phyloP scores from a whole-genome alignment of 2,329 filamentous ascomycete genomes.

The Fusarium vanettenii region DNA sequence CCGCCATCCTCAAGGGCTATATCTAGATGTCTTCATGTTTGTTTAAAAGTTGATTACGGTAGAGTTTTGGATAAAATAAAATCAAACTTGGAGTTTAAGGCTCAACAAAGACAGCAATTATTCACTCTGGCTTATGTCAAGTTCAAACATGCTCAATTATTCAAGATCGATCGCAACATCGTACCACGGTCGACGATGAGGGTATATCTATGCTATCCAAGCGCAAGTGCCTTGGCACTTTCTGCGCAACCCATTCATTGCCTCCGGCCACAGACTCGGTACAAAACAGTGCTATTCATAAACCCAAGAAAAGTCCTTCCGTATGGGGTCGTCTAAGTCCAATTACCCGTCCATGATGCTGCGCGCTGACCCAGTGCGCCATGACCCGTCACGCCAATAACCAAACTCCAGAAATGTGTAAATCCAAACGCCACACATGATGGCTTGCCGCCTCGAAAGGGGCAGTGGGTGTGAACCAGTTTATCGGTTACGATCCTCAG shows the following conservation, averaged over 20 bases:
- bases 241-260: slow-evolving; percentile 21
- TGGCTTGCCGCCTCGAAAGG: slow-evolving; percentile 12
- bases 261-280: slow-evolving; percentile 4
- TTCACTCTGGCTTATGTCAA: no score
- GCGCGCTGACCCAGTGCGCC: slow-evolving; percentile 23
- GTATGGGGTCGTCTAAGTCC: slow-evolving; percentile 24
- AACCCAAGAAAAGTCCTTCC: slow-evolving; percentile 12
- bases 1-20: slow-evolving; percentile 89
- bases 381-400: slow-evolving; percentile 18
- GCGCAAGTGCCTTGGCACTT: slow-evolving; percentile 17
- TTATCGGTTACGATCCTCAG: slow-evolving; percentile 43
- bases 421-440: slow-evolving; percentile 24
- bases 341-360: slow-evolving; percentile 13
- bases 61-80: slow-evolving; percentile 9
- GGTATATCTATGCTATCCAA: slow-evolving; percentile 34
- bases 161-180: slow-evolving; percentile 20
- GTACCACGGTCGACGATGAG: slow-evolving; percentile 26
- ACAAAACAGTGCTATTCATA: slow-evolving; percentile 1
- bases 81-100: slow-evolving; percentile 3
- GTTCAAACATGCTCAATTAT: slow-evolving; percentile 21
- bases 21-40: slow-evolving; percentile 60
- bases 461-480: background rate
- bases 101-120: background rate
- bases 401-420: slow-evolving; percentile 30
- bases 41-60: slow-evolving; percentile 8